Conservation (phyloP, 1,284 basidiomycete species). For the Gomphus sp. region DNA sequence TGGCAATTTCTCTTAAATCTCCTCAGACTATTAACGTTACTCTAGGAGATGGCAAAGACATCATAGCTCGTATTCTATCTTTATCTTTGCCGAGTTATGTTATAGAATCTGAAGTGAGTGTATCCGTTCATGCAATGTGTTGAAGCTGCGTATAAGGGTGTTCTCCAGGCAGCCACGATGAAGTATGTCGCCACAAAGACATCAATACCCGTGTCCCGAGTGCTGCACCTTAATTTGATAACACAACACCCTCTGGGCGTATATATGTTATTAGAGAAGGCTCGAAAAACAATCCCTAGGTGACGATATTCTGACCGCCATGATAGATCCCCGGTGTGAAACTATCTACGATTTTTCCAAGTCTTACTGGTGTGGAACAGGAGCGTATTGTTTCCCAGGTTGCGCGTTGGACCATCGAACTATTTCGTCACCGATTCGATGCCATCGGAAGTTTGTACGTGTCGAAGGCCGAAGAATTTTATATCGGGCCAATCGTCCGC, state of each 20-base stretch:
- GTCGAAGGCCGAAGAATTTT: slow-evolving; percentile 9
- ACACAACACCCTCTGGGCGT: slow-evolving; percentile 14
- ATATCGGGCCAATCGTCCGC: slow-evolving; percentile 20
- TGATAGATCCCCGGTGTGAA: slow-evolving; percentile 20
- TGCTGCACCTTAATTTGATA: slow-evolving; percentile 16
- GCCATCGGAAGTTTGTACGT: slow-evolving; percentile 22
- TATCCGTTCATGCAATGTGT: not conserved
- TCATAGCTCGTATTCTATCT: slow-evolving; percentile 17
- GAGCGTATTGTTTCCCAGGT: slow-evolving; percentile 20
- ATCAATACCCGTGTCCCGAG: slow-evolving; percentile 20
- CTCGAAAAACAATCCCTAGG: not conserved
- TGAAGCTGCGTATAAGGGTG: not conserved
- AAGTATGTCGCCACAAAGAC: slow-evolving; percentile 20
- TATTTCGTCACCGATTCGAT: slow-evolving; percentile 19
- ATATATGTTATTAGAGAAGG: slow-evolving; percentile 22
- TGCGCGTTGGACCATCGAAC: slow-evolving; percentile 22
- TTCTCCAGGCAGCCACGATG: slow-evolving; percentile 22
- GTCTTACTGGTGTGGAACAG: slow-evolving; percentile 18
- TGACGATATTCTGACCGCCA: not conserved
- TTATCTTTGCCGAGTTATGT: slow-evolving; percentile 16
- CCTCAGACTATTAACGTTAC: slow-evolving; percentile 19
- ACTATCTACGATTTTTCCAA: slow-evolving; percentile 20
- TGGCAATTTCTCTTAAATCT: not conserved
- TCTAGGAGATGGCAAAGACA: slow-evolving; percentile 16
- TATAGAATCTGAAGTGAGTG: slow-evolving; percentile 22